Evolutionary conservation across 495 filamentous ascomycete species (phyloP).

Genomic region (Chaetomium cochliodes): DNA sequence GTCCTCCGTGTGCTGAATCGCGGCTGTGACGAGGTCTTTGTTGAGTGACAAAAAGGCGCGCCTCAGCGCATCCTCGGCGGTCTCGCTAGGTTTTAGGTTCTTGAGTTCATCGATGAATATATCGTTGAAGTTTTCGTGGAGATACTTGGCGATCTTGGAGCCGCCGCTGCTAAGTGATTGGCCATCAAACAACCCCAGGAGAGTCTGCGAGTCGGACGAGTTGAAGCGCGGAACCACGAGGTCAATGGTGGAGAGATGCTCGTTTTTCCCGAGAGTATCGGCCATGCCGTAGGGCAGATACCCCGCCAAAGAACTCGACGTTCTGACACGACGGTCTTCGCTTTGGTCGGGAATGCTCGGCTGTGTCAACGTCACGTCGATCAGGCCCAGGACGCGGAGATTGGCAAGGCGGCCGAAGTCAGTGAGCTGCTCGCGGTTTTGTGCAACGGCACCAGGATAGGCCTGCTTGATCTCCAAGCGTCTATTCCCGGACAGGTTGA

Average conservation of each 20-base stretch:
- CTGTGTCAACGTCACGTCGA: constrained; percentile 92
- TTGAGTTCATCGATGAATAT: constrained; percentile 82
- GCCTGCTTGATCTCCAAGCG: constrained; percentile 92
- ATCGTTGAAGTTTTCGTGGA: constrained; percentile 89
- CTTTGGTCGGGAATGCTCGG: constrained; percentile 91
- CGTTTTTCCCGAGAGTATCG: constrained; percentile 87
- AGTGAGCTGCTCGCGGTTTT: constrained; percentile 72
- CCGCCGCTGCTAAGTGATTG: constrained; percentile 79
- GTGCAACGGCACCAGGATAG: constrained; percentile 45
- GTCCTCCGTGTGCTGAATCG: constrained; percentile 78
- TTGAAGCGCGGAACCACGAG: constrained; percentile 92
- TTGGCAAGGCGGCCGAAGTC: constrained; percentile 87
- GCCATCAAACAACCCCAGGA: constrained; percentile 94
- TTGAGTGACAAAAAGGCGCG: constrained; percentile 86
- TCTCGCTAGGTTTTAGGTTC: constrained; percentile 63
- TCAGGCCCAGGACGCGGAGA: constrained; percentile 85
- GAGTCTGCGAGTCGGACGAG: constrained; percentile 83
- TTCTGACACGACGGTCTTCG: constrained; percentile 91
- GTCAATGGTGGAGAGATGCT: constrained; percentile 96
- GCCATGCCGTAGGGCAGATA: constrained; percentile 94
- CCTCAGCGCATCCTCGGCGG: constrained; percentile 75
- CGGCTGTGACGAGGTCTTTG: constrained; percentile 86
- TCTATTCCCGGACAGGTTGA: constrained; percentile 97
- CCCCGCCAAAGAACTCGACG: constrained; percentile 88
- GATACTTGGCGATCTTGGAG: constrained; percentile 91